Evolutionary conservation across 2,329 filamentous ascomycete genomes (phyloP), one percentile per base, ranked within the genome.

Genomic region (Septoria linicola): DNA sequence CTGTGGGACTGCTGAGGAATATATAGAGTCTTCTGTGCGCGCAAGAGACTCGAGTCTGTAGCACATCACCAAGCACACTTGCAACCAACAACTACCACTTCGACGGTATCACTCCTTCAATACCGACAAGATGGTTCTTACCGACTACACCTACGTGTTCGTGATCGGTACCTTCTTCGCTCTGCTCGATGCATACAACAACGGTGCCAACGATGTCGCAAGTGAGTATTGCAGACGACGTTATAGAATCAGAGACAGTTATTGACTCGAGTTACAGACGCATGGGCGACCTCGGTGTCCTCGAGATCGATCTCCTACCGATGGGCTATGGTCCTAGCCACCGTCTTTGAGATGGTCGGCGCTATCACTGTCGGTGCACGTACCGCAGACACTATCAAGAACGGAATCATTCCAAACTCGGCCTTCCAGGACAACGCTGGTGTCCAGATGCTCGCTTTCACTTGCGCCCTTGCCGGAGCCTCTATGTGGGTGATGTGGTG

Each of bases 141-240:
- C 73, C 51, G 75, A 85, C 61, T 84, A 77, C 56, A 77, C 82
- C 68, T 85, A 84, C 64, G 73, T 85, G 55, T 80, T 85, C 58
- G 82, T 80, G 60, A 77, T 85, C 47, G 81, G 79, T 69, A 81
- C 79, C 47, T 76, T 85, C 53, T 85, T 85, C 67, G 80, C 82
- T 53, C 80, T 82, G 64, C 77, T 85, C 34, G 82, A 85, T 66
- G 81, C 81, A 46, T 85, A 80, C 79, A 85, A 84, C 64, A 84
- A 83, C 58, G 81, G 80, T 74, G 73, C 73, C 79, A 85, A 84
- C 64, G 84, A 83, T 59, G 81, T 80, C 74, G 73, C 73, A 59
- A 76, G 62, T 64, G 53, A 43, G 61, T 54, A 35, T 20, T 14
- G 14, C 36, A 14, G 8, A 10, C 10, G 4, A 19, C 31, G 13